phyloP scores from a whole-genome alignment of 805 yeast genomes.

The Cyberlindnera veronae region DNA sequence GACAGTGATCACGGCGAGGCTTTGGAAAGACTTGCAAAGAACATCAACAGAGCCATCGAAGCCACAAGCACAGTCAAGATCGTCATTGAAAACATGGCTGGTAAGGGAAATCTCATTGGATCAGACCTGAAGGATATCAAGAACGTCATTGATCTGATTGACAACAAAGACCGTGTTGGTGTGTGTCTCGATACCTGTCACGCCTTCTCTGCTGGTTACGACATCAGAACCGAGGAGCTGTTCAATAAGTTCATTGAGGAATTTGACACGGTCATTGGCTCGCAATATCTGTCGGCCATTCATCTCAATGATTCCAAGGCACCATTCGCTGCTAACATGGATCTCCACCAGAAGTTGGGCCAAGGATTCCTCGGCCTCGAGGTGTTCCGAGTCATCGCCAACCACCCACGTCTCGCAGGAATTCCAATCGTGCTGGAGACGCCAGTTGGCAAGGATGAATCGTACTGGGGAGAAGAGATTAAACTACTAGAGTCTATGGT shows the following conservation, averaged over 20 bases:
- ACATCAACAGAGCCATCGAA: constrained; percentile 72
- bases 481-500: constrained; percentile 79
- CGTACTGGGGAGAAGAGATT: constrained; percentile 72
- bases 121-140: constrained; percentile 71
- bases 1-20: constrained; percentile 67
- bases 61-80: constrained; percentile 79
- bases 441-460: constrained; percentile 58
- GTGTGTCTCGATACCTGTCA: constrained; percentile 97
- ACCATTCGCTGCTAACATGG: constrained; percentile 85
- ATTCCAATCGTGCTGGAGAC: constrained; percentile 88
- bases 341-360: constrained; percentile 87
- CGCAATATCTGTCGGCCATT: constrained; percentile 69
- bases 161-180: constrained; percentile 82
- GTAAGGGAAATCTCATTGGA: constrained; percentile 90
- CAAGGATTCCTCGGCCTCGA: constrained; percentile 87
- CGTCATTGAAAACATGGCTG: constrained; percentile 97
- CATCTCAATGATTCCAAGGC: constrained; percentile 96
- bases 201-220: constrained; percentile 95
- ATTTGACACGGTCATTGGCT: constrained; percentile 74
- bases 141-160: constrained; percentile 72
- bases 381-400: constrained; percentile 73
- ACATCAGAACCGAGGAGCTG: constrained; percentile 55
- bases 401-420: constrained; percentile 53
- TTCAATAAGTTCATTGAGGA: constrained; percentile 69
- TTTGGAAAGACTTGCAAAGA: constrained; percentile 64